Conservation (phyloP, 2,329 filamentous ascomycete species). For the Paecilomyces dactylethromorphus region DNA sequence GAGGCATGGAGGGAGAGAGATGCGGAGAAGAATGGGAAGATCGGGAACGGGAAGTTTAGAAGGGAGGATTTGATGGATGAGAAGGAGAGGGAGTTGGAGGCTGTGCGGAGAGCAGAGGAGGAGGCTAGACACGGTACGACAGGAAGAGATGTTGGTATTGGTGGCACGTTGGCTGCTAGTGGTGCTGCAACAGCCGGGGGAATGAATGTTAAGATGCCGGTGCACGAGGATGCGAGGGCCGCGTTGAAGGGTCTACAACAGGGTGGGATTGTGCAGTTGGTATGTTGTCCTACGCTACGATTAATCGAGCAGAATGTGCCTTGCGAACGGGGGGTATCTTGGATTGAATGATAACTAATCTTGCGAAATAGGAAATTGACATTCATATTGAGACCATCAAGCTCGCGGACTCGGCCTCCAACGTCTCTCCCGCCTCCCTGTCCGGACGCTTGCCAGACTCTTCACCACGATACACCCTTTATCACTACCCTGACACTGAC, state of each 20-base stretch:
- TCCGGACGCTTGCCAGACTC: conserved; percentile 42
- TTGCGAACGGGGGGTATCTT: conserved; percentile 4
- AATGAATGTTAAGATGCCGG: conserved; percentile 44
- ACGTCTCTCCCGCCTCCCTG: conserved; percentile 39
- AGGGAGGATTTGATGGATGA: conserved; percentile 52
- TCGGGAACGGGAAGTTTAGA: conserved; percentile 14
- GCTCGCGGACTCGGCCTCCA: conserved; percentile 41
- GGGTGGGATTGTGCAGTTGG: conserved; percentile 45
- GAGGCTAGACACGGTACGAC: conserved; percentile 49
- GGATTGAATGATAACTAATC: conserved; percentile 14
- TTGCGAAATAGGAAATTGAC: conserved; percentile 26
- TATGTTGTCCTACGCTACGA: conserved; percentile 21
- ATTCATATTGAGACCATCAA: conserved; percentile 48
- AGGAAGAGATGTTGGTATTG: conserved; percentile 42
- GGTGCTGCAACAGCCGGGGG: conserved; percentile 24
- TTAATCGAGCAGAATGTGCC: neutral
- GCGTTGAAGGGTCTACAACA: conserved; percentile 39
- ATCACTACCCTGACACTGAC: conserved; percentile 44
- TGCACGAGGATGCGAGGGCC: conserved; percentile 47
- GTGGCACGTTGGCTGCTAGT: conserved; percentile 28
- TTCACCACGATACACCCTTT: conserved; percentile 57
- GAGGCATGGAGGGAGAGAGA: conserved; percentile 51
- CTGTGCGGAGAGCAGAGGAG: conserved; percentile 54
- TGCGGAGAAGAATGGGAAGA: conserved; percentile 27
- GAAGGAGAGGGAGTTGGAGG: conserved; percentile 53